Evolutionary conservation across 441 rosid genomes (phyloP), one percentile per base, ranked within the genome.

Genomic region (Biscutella laevigata): DNA sequence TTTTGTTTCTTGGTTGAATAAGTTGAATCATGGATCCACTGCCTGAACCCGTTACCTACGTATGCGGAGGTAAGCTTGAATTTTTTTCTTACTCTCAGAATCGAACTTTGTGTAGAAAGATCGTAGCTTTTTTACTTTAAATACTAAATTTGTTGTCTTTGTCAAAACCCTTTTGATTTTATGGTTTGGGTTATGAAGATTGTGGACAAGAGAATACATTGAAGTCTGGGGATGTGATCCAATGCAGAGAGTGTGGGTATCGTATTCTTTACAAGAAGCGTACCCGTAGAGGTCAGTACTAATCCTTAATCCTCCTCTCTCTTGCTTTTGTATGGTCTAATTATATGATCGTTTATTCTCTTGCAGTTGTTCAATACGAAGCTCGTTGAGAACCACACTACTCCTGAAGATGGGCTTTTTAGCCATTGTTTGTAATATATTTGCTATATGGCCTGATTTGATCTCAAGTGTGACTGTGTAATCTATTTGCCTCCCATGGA

Each of bases 221-320:
- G 70, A 87, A 90, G 84, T 65, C 88, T 0, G 98, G 90, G 8
- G 98, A 84, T 63, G 94, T 87, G 29, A 90, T 90, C 21, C 96
- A 86, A 54, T 90, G 96, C 80, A 65, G 95, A 6, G 96, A 90
- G 69, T 90, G 98, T 39, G 98, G 96, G n/a, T 90, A 84, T 57
- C 92, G 95, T 66, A 90, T 90, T 24, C 79, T 84, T 2, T 90
- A 87, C 75, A 87, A 90, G 83, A 90, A 90, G 78, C 92, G 95
- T 29, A 90, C 92, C 35, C 92, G 95, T 49, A 74, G 89, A 73
- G 81, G 94, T 30, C 2, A 1, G 6, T 8, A 34, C 19, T 46
- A 15, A 6, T 33, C n/a, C 19, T 45, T 34, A 11, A 7, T 16
- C 16, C 4, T 11, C 6, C 25, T 42, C n/a, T n/a, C n/a, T n/a